Base-by-base conservation (phyloP, 805 yeast species). In the Ogataea polymorpha region DNA sequence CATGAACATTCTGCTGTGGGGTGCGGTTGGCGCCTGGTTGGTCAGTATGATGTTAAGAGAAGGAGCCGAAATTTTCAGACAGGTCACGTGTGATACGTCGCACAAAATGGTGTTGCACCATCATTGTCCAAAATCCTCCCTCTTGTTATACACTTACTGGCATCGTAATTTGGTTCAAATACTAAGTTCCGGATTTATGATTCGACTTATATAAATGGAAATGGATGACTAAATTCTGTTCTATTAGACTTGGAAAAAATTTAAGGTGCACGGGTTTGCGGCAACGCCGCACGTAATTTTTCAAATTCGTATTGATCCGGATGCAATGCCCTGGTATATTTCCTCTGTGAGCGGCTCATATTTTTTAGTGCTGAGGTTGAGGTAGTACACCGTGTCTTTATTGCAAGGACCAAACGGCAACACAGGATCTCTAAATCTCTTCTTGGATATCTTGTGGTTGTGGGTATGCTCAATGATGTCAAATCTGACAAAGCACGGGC, bases 391-490 rank as follows among this genome's bases (percentile, higher is more conserved):
- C 14, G 65, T 55, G 37, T 86, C 91, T 18, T 64, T 61, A 4
- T 80, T 81, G 31, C 64, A 58, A 21, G 66, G 72, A 37, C 95
- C 95, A 58, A 74, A 72, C 42, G 96, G 86, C 37, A 84, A 62
- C 7, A 69, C 69, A 45, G 85, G 89, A 50, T 81, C 76, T 61
- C 83, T 79, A 58, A 78, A 85, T 23, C 66, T 63, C 54, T 78
- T 80, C 62, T 85, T 86, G 10, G 83, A 75, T 11, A 90, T 78
- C 67, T 90, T 90, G 64, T 86, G 90, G 59, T 86, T 91, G 49
- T 86, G 91, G 3, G 86, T 79, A 34, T 79, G 75, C 51, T 75
- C 74, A 45, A 89, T 81, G 24, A 66, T 59, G 29, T 78, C 82
- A 55, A 88, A 75, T 59, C 88, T 85, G 38, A 88, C 63, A 57